These are phyloP conservation scores for Thalassiosira mediterranea DNA, from an alignment of 352 stramenopile genomes.

Conservation along the genomic window DNA sequence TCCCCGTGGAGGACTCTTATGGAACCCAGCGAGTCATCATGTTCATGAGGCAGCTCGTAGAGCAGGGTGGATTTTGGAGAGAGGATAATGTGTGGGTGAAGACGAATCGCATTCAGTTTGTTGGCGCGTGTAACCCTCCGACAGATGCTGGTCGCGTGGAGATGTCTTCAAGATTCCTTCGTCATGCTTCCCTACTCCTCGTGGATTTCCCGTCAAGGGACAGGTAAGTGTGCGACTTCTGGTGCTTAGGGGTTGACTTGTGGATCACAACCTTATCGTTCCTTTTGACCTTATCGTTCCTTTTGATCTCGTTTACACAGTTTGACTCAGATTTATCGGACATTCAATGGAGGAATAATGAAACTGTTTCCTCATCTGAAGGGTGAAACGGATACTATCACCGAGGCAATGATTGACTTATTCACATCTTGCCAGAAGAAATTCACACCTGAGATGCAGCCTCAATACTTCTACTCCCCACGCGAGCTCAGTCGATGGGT, in stretches of 20 bases:
- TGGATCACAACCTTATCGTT: neutral
- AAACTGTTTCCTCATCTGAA: constrained; percentile 98
- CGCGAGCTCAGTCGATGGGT: constrained; percentile 99
- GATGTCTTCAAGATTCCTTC: constrained; percentile 96
- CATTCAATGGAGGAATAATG: constrained; percentile 98
- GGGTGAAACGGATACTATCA: constrained; percentile 95
- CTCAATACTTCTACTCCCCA: constrained; percentile 99
- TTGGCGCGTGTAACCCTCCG: constrained; percentile 97
- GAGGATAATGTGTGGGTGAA: constrained; percentile 87
- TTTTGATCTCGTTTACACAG: too few species aligned
- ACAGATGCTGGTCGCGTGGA: constrained; percentile 97
- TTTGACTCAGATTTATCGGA: constrained; percentile 97
- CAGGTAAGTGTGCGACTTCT: too few species aligned
- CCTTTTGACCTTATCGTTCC: constrained; percentile 76
- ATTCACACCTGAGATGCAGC: constrained; percentile 87
- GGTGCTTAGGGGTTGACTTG: too few species aligned
- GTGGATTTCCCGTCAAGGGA: constrained; percentile 98
- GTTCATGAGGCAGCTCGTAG: constrained; percentile 97
- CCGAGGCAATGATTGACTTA: constrained; percentile 99
- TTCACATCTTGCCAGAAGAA: constrained; percentile 96
- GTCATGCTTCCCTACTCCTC: constrained; percentile 97
- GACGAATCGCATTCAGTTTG: constrained; percentile 85
- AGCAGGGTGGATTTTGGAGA: constrained; percentile 95
- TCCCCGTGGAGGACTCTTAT: constrained; percentile 97
- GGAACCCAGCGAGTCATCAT: constrained; percentile 99